These are phyloP conservation scores for Starmerella apis DNA, from an alignment of 805 yeast species.

Conservation along the genomic window DNA sequence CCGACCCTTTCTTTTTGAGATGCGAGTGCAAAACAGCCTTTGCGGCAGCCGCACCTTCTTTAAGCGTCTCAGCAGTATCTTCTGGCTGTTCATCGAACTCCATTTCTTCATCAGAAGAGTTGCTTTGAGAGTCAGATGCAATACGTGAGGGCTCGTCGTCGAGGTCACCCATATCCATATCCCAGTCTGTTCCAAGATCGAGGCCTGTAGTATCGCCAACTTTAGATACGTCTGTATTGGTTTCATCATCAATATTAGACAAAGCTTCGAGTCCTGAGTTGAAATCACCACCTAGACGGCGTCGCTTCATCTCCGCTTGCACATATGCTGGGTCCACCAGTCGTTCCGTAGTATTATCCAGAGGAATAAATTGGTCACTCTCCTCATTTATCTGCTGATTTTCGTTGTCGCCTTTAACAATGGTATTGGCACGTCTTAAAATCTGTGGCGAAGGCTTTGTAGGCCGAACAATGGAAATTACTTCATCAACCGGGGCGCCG, in stretches of 20 bases:
- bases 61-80: constrained; percentile 17
- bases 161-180: constrained; percentile 2
- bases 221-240: background rate
- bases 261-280: background rate
- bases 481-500: constrained; percentile 17
- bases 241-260: background rate
- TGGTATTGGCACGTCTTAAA: constrained; percentile 3
- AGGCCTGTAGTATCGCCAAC: background rate
- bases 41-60: constrained; percentile 13
- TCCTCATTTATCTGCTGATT: background rate
- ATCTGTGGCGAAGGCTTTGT: constrained; percentile 10
- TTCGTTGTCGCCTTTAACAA: background rate
- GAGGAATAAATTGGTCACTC: background rate
- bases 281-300: background rate
- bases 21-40: constrained; percentile 5
- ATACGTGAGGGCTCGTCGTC: background rate
- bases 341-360: constrained; percentile 8
- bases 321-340: constrained; percentile 18
- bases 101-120: constrained; percentile 8
- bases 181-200: constrained; percentile 6
- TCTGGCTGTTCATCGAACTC: constrained; percentile 12
- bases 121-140: background rate
- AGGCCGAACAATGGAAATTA: constrained; percentile 9
- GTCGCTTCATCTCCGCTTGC: constrained; percentile 18
- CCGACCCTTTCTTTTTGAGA: constrained; percentile 8